Conservation (phyloP, 345 rosid species). For the Rhodamnia argentea region DNA sequence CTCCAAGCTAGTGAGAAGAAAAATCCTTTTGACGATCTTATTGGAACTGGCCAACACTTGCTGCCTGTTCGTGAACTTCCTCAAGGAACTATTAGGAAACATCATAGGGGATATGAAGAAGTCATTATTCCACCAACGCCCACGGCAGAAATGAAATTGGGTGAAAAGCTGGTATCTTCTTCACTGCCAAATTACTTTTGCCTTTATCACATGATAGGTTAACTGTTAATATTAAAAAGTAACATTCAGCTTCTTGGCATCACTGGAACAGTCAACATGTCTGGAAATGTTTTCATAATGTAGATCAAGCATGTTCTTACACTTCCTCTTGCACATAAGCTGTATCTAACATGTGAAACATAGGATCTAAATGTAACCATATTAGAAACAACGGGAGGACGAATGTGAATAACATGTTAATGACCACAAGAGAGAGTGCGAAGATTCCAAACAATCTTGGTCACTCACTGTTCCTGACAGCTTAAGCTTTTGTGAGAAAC, state of each 20-base stretch:
- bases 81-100: conserved; percentile 82
- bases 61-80: conserved; percentile 71
- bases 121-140: conserved; percentile 86
- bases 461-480: neutral
- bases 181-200: neutral
- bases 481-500: neutral
- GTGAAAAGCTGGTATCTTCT: conserved; percentile 81
- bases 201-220: neutral
- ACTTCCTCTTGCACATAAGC: neutral
- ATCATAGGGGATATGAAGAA: conserved; percentile 87
- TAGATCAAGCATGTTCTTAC: neutral
- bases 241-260: neutral
- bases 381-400: neutral
- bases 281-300: neutral
- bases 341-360: neutral
- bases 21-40: conserved; percentile 49
- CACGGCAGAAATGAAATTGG: conserved; percentile 83
- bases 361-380: neutral
- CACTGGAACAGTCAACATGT: neutral
- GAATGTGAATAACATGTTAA: neutral
- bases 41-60: conserved; percentile 59
- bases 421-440: neutral
- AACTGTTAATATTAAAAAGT: neutral
- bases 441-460: neutral
- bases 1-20: conserved; percentile 85